Conservation (phyloP, 768 basidiomycete genomes). For the Tulasnella sp. region DNA sequence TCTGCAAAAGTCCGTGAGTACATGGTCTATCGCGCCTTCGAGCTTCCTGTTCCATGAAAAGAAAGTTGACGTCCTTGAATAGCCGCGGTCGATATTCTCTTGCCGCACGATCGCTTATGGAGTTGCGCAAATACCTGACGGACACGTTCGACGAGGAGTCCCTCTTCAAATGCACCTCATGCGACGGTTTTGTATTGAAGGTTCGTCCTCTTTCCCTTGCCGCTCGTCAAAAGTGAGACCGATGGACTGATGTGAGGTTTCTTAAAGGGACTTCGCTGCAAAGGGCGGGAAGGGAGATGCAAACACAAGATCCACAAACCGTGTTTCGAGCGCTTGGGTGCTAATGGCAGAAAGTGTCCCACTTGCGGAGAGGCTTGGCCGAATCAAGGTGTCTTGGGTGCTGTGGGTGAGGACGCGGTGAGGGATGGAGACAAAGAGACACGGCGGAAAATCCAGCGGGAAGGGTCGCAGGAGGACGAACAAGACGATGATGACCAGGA, state of each 20-base stretch:
- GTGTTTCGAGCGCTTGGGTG: slow-evolving; percentile 45
- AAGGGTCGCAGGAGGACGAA: slow-evolving; percentile 23
- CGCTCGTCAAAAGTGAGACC: neutral
- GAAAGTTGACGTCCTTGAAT: neutral
- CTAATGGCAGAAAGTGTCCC: slow-evolving; percentile 40
- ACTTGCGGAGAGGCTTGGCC: slow-evolving; percentile 49
- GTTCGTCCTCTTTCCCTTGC: slow-evolving; percentile 6
- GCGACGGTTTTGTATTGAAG: slow-evolving; percentile 45
- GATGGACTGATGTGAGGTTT: neutral
- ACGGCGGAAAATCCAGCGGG: slow-evolving; percentile 25
- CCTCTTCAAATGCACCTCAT: slow-evolving; percentile 56
- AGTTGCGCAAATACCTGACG: slow-evolving; percentile 64
- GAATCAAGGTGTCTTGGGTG: slow-evolving; percentile 10
- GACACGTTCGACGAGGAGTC: slow-evolving; percentile 60
- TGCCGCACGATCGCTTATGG: slow-evolving; percentile 61
- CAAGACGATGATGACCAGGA: slow-evolving; percentile 22
- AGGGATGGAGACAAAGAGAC: slow-evolving; percentile 36
- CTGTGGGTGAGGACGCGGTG: slow-evolving; percentile 59
- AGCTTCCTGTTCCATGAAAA: neutral
- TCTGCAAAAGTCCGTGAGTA: slow-evolving; percentile 59
- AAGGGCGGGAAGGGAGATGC: neutral
- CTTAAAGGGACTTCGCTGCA: neutral
- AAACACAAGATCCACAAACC: slow-evolving; percentile 49
- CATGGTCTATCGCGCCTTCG: neutral
- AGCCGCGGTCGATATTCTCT: slow-evolving; percentile 58